Evolutionary conservation across 495 filamentous ascomycete genomes (phyloP).

Genomic region (Daldinia bambusicola): DNA sequence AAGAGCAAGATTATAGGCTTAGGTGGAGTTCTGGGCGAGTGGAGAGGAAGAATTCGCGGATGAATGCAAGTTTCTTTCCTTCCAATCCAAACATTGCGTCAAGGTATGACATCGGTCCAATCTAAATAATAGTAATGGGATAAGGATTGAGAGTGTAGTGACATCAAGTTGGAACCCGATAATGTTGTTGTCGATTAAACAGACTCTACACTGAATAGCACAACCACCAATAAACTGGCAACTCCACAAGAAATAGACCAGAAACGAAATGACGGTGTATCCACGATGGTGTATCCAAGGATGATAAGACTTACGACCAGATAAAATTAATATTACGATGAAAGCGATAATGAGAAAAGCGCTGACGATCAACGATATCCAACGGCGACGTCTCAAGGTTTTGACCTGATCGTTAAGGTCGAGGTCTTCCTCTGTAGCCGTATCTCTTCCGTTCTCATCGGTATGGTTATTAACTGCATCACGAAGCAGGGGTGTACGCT

Average conservation of each 20-base stretch:
- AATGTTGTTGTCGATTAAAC: background rate
- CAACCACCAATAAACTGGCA: background rate
- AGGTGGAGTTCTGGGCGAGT: conserved; percentile 9
- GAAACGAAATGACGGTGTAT: background rate
- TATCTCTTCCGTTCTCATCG: conserved; percentile 19
- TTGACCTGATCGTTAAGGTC: conserved; percentile 30
- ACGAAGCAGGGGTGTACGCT: conserved; percentile 39
- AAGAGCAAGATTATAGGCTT: conserved; percentile 1
- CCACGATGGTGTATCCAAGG: background rate
- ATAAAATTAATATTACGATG: conserved; percentile 44
- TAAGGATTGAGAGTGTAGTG: background rate
- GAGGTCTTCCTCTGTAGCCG: conserved; percentile 20
- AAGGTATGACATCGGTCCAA: conserved; percentile 2
- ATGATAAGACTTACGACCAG: conserved; percentile 41
- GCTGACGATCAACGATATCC: conserved; percentile 49
- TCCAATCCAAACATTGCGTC: conserved; percentile 12
- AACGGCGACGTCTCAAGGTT: conserved; percentile 45
- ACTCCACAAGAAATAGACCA: background rate
- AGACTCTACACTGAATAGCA: background rate
- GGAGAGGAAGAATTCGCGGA: conserved; percentile 35
- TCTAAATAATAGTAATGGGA: background rate
- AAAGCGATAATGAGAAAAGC: conserved; percentile 42
- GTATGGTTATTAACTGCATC: conserved; percentile 10
- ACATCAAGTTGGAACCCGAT: background rate
- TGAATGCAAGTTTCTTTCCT: conserved; percentile 33